Evolutionary conservation across 208 protist species (phyloP), one percentile per base, ranked within the genome.

Genomic region (Leishmania major): DNA sequence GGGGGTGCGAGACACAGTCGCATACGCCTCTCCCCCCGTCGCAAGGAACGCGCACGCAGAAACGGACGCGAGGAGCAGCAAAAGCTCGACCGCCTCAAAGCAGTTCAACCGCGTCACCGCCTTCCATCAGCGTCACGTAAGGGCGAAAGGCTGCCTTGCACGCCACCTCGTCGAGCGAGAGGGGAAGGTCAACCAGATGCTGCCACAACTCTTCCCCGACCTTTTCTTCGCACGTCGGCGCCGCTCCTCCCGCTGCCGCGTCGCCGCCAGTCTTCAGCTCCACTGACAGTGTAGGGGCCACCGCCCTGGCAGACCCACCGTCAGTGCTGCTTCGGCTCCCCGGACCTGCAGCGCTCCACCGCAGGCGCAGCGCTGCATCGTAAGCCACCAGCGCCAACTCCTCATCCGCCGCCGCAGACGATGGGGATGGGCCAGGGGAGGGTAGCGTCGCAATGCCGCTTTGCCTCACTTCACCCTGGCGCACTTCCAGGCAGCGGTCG

Each of bases 81-180:
- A 31, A 31, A 10, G 8, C 49, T 51, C 69, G 11, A 53, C 45
- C 45, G 3, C 28, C 43, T 53, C 22, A 85, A 15, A 89, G 15
- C 45, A 93, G 55, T 13, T 69, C 81, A 0, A 87, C 92, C 2
- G 87, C 76, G 70, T 94, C 90, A 13, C 86, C 87, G 37, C 81
- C 60, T 73, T 94, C 90, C 82, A 95, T 85, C 40, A 95, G 77
- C 35, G 92, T 94, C 22, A 92, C 89, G 70, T 95, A 89, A 55
- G 90, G 90, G 31, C 84, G 76, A 80, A 95, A 95, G 19, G 87
- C 59, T 22, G 79, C 66, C 31, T 80, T 66, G 40, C n/a, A 15
- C 59, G 77, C 70, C n/a, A 80, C 47, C 2, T 55, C 57, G 72
- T 85, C 77, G 60, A 87, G 53, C 35, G 78, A 67, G 55, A 91